Evolutionary conservation across 2,329 filamentous ascomycete genomes (phyloP), one percentile per base, ranked within the genome.

Genomic region (Ascochyta viciae-villosae): DNA sequence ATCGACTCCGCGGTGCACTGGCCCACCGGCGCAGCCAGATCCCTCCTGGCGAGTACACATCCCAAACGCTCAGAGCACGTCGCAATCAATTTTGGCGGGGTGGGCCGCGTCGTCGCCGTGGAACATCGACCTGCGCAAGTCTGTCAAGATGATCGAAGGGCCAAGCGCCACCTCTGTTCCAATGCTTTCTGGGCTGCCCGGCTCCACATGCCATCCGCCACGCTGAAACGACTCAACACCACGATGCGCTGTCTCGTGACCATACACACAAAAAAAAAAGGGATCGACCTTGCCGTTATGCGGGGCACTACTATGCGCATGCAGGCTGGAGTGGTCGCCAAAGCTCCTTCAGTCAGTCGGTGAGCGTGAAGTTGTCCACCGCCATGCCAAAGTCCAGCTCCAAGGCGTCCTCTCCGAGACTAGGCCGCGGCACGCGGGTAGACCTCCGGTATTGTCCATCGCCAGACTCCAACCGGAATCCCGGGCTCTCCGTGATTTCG

Each of bases 191-290:
- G 59, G 48, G 48, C 51, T 49, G 46, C 27, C 41, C 52, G 56
- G 60, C 53, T 53, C 55, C 56, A 54, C 50, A 54, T 58, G 54
- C 52, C 50, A 46, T 45, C 41, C 44, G 49, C 61, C 64, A 63
- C 61, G 60, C 63, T 70, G 68, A 71, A 72, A 71, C 68, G 31
- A 40, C 62, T 71, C 69, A 71, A 71, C 69, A 72, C 69, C 68
- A 71, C 62, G 57, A 64, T 61, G 54, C 57, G 45, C 47, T 56
- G 53, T 34, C 31, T 56, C 33, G 38, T 51, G 43, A 47, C 53
- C 53, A 44, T 37, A 51, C 24, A 19, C 19, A 19, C 2, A 19
- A 0, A 19, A 19, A 51, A 51, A 48, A 35, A 44, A 3, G 8
- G 47, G 53, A 56, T 56, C 53, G 47, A 47, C 53, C 53, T 56